Base-by-base conservation (phyloP, 768 basidiomycete genomes). In the Russula compacta region DNA sequence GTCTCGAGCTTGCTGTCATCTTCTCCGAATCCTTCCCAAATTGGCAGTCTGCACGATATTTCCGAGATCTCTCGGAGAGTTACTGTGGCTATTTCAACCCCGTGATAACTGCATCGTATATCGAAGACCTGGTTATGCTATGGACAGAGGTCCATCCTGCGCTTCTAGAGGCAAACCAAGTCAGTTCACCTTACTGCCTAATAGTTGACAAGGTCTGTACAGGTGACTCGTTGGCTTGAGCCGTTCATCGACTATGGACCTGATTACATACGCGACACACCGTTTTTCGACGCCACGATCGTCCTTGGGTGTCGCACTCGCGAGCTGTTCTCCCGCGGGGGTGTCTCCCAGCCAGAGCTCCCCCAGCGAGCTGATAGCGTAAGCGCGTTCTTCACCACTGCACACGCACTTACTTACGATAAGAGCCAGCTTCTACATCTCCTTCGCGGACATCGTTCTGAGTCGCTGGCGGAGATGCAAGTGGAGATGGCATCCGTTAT, bases 211-310 rank as follows among this genome's bases (percentile, higher is more conserved):
- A 10, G n/a, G 15, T 14, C 40, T 8, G 9, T 3, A 3, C 32
- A 61, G 60, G 56, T 61, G 11, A 53, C 61, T 32, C 51, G 58
- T 7, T 63, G 61, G 61, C n/a, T 63, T 19, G 61, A 63, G 7
- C 61, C 61, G 1, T 59, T 53, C 43, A 46, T 63, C 32, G 52
- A 63, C 33, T 63, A 63, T 21, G 61, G 57, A 2, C 57, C 61
- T 4, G 61, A 59, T 48, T 53, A 19, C 33, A 24, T 48, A 44
- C 57, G 61, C 19, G 4, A 4, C 17, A 17, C 36, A 15, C 61
- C 61, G 8, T 11, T 63, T 15, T 48, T 53, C 39, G 61, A 63
- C 35, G 61, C 61, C 6, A 59, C 50, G 6, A 51, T 59, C 32
- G 56, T 33, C 24, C 43, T 63, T 40, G 29, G 44, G 17, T 29